Percentiles rank a stretch among this genome's conserved stretches.
phyloP scores from a whole-genome alignment of 148 eudicot species.

The Pharnaceum exiguum region DNA sequence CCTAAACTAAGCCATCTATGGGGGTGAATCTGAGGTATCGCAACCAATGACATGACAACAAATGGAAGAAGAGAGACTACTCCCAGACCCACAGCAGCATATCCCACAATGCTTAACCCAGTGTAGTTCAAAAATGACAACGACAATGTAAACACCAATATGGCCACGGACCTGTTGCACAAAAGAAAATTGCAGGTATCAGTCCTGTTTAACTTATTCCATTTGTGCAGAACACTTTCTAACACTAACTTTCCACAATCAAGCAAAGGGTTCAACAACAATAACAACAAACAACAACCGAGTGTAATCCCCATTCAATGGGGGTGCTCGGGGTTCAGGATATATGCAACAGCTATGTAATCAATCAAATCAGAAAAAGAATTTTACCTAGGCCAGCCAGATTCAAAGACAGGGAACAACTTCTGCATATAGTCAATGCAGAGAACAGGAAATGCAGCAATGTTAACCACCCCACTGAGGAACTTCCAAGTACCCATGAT shows the following conservation, averaged over 20 bases:
- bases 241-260: too few relatives aligned
- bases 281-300: too few relatives aligned
- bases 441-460: slow-evolving; percentile 49
- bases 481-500: slow-evolving; percentile 53
- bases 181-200: too few relatives aligned
- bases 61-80: slow-evolving; percentile 41
- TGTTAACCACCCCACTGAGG: slow-evolving; percentile 50
- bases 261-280: too few relatives aligned
- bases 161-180: too few relatives aligned
- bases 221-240: too few relatives aligned
- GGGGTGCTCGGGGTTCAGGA: too few relatives aligned
- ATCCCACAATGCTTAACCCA: slow-evolving; percentile 55
- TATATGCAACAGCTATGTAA: too few relatives aligned
- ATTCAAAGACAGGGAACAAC: slow-evolving; percentile 36
- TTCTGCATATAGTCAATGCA: slow-evolving; percentile 42
- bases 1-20: slow-evolving; percentile 48
- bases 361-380: too few relatives aligned
- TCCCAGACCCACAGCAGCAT: slow-evolving; percentile 42
- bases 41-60: slow-evolving; percentile 37
- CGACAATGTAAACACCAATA: slow-evolving; percentile 27
- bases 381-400: slow-evolving; percentile 38
- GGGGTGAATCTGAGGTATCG: slow-evolving; percentile 49
- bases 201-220: too few relatives aligned
- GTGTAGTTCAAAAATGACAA: slow-evolving; percentile 47
- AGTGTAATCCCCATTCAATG: too few relatives aligned